phyloP scores from a whole-genome alignment of 2,329 filamentous ascomycete genomes.

The Neonectria ditissima region DNA sequence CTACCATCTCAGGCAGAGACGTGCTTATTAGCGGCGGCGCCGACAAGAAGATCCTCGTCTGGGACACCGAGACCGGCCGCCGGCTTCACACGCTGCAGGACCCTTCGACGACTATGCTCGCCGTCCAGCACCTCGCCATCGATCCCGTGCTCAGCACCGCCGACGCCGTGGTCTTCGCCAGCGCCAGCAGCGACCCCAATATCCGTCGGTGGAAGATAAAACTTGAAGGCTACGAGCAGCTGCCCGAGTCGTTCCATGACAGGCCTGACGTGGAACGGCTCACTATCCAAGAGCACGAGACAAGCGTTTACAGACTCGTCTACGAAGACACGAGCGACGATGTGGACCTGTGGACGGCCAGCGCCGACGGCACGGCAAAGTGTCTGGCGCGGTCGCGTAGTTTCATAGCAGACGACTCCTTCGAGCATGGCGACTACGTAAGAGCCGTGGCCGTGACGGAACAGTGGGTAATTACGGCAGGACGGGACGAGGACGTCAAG shows the following conservation, averaged over 20 bases:
- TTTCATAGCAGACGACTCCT: constrained; percentile 78
- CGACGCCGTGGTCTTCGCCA: constrained; percentile 72
- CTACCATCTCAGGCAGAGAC: constrained; percentile 70
- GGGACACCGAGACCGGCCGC: constrained; percentile 77
- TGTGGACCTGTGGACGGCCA: constrained; percentile 90
- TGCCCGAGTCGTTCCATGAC: constrained; percentile 59
- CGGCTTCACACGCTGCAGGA: constrained; percentile 84
- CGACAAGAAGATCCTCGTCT: constrained; percentile 85
- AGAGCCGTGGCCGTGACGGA: constrained; percentile 81
- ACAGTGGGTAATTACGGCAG: constrained; percentile 86
- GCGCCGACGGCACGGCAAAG: constrained; percentile 88
- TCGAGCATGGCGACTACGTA: constrained; percentile 90
- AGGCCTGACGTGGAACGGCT: constrained; percentile 57
- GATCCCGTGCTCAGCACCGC: constrained; percentile 72
- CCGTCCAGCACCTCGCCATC: constrained; percentile 81
- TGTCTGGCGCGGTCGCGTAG: constrained; percentile 76
- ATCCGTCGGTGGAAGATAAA: constrained; percentile 82
- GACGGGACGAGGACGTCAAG: constrained; percentile 90
- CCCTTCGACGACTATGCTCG: constrained; percentile 75
- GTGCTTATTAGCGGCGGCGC: constrained; percentile 80
- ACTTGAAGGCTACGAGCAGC: constrained; percentile 64
- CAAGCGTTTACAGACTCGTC: constrained; percentile 83
- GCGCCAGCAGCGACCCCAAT: constrained; percentile 82
- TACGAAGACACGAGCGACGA: constrained; percentile 74
- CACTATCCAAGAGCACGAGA: constrained; percentile 84